phyloP scores from a whole-genome alignment of 352 stramenopile genomes.

The Pythium brachiatum region DNA sequence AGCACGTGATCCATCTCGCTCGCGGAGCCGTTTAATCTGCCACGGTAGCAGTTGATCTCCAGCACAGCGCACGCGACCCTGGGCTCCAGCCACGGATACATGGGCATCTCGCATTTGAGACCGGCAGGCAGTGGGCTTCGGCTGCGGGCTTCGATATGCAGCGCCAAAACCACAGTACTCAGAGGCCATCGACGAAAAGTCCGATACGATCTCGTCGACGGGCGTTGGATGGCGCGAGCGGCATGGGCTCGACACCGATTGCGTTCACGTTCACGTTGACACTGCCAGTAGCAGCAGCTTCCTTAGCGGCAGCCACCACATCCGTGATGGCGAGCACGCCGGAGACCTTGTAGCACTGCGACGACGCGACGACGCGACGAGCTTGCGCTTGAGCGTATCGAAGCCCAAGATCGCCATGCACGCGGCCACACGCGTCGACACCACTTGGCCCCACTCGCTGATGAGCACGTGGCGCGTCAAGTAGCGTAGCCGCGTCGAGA shows the following conservation, averaged over 20 bases:
- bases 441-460: constrained; percentile 3
- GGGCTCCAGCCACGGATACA: neutral
- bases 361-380: neutral
- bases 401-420: constrained; percentile 9
- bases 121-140: neutral
- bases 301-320: neutral
- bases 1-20: constrained; percentile 2
- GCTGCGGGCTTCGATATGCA: neutral
- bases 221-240: neutral
- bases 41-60: constrained; percentile 24
- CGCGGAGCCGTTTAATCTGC: neutral
- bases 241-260: too few species aligned
- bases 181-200: too few species aligned
- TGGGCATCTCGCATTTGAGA: constrained; percentile 9
- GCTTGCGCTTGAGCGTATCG: constrained; percentile 12
- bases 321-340: neutral
- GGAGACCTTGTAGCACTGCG: neutral
- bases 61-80: constrained; percentile 7
- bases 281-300: too few species aligned
- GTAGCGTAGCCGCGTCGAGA: constrained; percentile 1
- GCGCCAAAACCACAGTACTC: neutral
- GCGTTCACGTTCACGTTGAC: too few species aligned
- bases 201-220: too few species aligned
- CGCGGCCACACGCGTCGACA: constrained; percentile 6
- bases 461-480: constrained; percentile 5